A percentile compares a stretch with the other conserved stretches of the same genome.
Evolutionary conservation across 441 rosid species (phyloP).

Genomic region (Pelargonium citronellum): DNA sequence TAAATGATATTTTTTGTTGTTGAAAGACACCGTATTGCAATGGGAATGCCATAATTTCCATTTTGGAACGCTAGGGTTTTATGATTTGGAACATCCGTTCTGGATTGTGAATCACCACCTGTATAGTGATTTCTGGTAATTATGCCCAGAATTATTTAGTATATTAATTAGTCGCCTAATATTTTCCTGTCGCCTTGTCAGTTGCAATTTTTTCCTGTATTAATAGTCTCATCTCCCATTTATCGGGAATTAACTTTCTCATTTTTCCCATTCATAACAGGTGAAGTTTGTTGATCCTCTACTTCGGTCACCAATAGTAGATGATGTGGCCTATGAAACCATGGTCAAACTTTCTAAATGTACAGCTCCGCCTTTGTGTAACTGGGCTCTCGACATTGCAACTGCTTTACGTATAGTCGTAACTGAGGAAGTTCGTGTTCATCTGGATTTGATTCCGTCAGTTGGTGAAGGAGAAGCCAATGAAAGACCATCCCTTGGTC

Average conservation of each 20-base stretch:
- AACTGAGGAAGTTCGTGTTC: conserved; percentile 48
- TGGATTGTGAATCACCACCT: too few species aligned
- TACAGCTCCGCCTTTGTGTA: conserved; percentile 75
- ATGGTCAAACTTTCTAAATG: conserved; percentile 85
- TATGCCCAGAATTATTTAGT: neutral
- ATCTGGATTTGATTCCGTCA: conserved; percentile 46
- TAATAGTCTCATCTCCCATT: neutral
- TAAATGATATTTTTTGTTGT: too few species aligned
- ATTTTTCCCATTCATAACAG: conserved; percentile 38
- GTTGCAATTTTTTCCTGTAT: conserved; percentile 11
- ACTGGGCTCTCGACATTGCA: conserved; percentile 94
- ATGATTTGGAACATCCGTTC: too few species aligned
- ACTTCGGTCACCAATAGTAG: conserved; percentile 71
- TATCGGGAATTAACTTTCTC: conserved; percentile 11
- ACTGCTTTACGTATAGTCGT: conserved; percentile 81
- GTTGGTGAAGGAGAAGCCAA: conserved; percentile 45
- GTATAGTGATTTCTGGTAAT: neutral
- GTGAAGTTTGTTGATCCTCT: conserved; percentile 82
- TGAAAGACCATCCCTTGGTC: conserved; percentile 50
- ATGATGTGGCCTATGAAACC: conserved; percentile 75
- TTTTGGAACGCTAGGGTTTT: too few species aligned
- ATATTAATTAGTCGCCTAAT: too few species aligned
- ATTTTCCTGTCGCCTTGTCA: neutral
- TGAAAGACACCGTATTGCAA: too few species aligned
- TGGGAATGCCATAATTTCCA: too few species aligned